phyloP scores from a whole-genome alignment of 257 asterid species.

The Fraxinus cuspidata region DNA sequence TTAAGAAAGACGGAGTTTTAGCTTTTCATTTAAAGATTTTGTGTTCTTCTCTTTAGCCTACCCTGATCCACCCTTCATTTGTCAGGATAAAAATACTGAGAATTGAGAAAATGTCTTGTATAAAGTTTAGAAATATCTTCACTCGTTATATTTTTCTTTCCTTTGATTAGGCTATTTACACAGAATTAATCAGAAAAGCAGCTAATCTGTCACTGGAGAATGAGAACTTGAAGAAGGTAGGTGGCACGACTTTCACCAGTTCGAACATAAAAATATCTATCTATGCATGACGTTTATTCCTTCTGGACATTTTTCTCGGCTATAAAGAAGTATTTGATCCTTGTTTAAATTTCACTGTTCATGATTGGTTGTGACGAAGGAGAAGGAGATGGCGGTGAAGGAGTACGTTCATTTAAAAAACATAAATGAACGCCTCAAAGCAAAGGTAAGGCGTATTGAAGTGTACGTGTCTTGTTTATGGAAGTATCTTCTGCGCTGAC shows the following conservation, averaged over 20 bases:
- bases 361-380: slow-evolving; percentile 26
- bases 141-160: neutral
- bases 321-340: neutral
- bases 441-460: slow-evolving; percentile 28
- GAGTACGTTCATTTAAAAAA: slow-evolving; percentile 38
- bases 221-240: slow-evolving; percentile 46
- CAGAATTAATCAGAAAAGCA: slow-evolving; percentile 43
- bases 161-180: slow-evolving; percentile 40
- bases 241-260: neutral
- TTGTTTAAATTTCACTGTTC: neutral
- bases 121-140: too few relatives aligned
- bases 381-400: slow-evolving; percentile 40
- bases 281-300: neutral
- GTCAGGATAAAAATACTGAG: too few relatives aligned
- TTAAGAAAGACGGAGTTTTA: too few relatives aligned
- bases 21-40: too few relatives aligned
- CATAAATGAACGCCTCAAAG: slow-evolving; percentile 35
- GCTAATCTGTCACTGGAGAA: slow-evolving; percentile 48
- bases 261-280: too few relatives aligned
- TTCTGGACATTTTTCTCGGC: neutral
- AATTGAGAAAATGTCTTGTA: too few relatives aligned
- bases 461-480: neutral
- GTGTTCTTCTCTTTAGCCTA: too few relatives aligned
- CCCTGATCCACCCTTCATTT: too few relatives aligned
- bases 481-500: neutral